Evolutionary conservation across 2,329 filamentous ascomycete species (phyloP).

Genomic region (Alternaria triticimaculans): DNA sequence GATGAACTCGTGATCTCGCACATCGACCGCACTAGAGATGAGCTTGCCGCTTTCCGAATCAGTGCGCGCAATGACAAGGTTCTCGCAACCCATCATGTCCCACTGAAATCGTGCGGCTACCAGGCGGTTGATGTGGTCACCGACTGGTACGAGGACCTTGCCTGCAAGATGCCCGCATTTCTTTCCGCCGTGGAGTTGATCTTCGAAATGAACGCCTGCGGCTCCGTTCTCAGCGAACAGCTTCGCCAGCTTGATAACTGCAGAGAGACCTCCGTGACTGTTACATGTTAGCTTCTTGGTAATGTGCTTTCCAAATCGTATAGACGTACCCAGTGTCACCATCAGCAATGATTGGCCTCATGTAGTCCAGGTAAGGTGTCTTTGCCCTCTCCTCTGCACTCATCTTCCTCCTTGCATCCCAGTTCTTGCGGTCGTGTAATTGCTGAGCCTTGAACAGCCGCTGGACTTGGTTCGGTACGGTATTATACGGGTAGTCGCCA

Average conservation of each 20-base stretch:
- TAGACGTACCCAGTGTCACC: conserved; percentile 77
- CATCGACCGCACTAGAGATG: conserved; percentile 88
- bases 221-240: conserved; percentile 97
- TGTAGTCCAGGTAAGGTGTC: conserved; percentile 87
- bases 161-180: conserved; percentile 97
- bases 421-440: conserved; percentile 95
- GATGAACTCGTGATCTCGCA: conserved; percentile 96
- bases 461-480: conserved; percentile 97
- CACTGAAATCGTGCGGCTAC: conserved; percentile 94
- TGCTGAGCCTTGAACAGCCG: conserved; percentile 95
- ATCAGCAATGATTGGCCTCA: conserved; percentile 94
- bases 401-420: conserved; percentile 83
- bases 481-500: conserved; percentile 99
- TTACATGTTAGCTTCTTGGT: conserved; percentile 19
- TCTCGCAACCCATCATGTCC: conserved; percentile 97
- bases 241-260: conserved; percentile 95
- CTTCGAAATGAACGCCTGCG: conserved; percentile 95
- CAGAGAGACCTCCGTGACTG: conserved; percentile 86
- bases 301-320: fast-evolving
- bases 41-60: conserved; percentile 94
- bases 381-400: conserved; percentile 72
- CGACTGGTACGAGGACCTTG: conserved; percentile 91
- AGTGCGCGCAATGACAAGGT: conserved; percentile 90
- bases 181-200: conserved; percentile 96
- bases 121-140: conserved; percentile 95